A percentile compares a stretch with the other conserved stretches of the same genome.
These are phyloP conservation scores for Skeletonema costatum DNA, from an alignment of 108 stramenopile genomes.

Conservation along the genomic window DNA sequence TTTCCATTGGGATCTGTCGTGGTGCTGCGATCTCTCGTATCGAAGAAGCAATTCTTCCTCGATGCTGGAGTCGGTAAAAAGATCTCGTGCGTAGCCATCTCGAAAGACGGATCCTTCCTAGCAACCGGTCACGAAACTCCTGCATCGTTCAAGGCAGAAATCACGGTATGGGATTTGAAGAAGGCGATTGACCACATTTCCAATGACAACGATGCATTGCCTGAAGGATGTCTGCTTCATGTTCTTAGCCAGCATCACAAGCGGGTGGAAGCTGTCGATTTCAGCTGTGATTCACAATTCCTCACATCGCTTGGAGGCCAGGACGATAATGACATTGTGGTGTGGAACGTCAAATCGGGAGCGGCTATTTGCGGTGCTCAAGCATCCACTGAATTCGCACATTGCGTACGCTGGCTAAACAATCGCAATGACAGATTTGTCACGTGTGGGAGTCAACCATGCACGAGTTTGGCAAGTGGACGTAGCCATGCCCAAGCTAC, in stretches of 20 bases:
- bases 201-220: slow-evolving; percentile 23
- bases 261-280: slow-evolving; percentile 65
- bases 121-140: slow-evolving; percentile 76
- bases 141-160: slow-evolving; percentile 61
- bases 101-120: slow-evolving; percentile 63
- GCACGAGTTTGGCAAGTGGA: slow-evolving; percentile 83
- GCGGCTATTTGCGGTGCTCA: slow-evolving; percentile 76
- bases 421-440: slow-evolving; percentile 83
- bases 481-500: slow-evolving; percentile 73
- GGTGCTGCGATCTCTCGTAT: slow-evolving; percentile 40
- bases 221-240: slow-evolving; percentile 58
- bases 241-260: slow-evolving; percentile 77
- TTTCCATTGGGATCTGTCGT: slow-evolving; percentile 62
- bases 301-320: slow-evolving; percentile 80
- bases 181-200: slow-evolving; percentile 52
- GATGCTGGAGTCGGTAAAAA: slow-evolving; percentile 75
- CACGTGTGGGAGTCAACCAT: slow-evolving; percentile 80
- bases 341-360: slow-evolving; percentile 78
- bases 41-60: slow-evolving; percentile 64
- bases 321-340: slow-evolving; percentile 91
- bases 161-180: slow-evolving; percentile 78
- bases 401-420: slow-evolving; percentile 75
- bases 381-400: slow-evolving; percentile 70
- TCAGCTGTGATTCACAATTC: slow-evolving; percentile 62
- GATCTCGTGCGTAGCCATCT: slow-evolving; percentile 73